Conservation (phyloP, 345 rosid species). For the Salix arbutifolia region DNA sequence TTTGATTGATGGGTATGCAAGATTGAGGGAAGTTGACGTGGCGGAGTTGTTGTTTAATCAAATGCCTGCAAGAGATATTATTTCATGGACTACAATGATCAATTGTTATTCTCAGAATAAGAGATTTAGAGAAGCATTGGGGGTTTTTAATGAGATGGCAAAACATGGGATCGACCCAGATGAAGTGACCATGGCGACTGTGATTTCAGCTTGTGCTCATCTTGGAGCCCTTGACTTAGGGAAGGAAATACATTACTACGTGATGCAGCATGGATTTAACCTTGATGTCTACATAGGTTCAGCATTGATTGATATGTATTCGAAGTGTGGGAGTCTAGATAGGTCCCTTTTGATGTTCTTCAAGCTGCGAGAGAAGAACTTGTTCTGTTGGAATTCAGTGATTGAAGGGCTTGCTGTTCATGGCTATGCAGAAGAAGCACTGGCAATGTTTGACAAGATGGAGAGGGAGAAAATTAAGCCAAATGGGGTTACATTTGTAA, state of each 20-base stretch:
- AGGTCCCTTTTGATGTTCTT: slow-evolving; percentile 61
- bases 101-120: slow-evolving; percentile 58
- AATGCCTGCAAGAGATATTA: slow-evolving; percentile 54
- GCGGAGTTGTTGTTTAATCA: slow-evolving; percentile 54
- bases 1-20: slow-evolving; percentile 68
- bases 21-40: slow-evolving; percentile 35
- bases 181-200: slow-evolving; percentile 62
- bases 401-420: slow-evolving; percentile 77
- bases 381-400: slow-evolving; percentile 80
- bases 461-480: slow-evolving; percentile 45
- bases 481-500: slow-evolving; percentile 66
- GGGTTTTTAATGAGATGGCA: slow-evolving; percentile 52
- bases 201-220: slow-evolving; percentile 82
- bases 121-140: slow-evolving; percentile 54
- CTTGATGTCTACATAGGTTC: slow-evolving; percentile 80
- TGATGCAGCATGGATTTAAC: slow-evolving; percentile 42
- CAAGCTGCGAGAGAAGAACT: slow-evolving; percentile 59
- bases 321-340: slow-evolving; percentile 71
- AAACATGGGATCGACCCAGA: slow-evolving; percentile 49
- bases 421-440: slow-evolving; percentile 58
- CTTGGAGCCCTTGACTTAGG: slow-evolving; percentile 66
- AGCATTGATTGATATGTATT: slow-evolving; percentile 76
- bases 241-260: slow-evolving; percentile 58
- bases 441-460: slow-evolving; percentile 62
- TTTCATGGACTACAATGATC: slow-evolving; percentile 86